Percentiles rank a stretch among this genome's conserved stretches.
These are phyloP conservation scores for Cornus florida DNA, from an alignment of 148 eudicot species.

Conservation along the genomic window DNA sequence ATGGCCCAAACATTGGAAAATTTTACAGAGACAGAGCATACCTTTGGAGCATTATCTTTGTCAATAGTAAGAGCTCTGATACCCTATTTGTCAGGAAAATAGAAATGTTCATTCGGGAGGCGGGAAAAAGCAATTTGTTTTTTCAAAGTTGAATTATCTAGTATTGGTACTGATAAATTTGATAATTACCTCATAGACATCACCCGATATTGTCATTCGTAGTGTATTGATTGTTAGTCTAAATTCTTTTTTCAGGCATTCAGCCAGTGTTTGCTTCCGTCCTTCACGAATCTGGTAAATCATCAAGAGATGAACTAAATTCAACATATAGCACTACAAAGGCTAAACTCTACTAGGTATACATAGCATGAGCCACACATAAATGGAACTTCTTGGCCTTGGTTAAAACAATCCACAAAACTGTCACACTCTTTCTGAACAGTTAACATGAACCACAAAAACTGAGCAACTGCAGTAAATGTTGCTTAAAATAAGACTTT, in stretches of 20 bases:
- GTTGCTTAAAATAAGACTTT: too few relatives aligned
- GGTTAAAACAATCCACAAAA: too few relatives aligned
- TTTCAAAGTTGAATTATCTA: too few relatives aligned
- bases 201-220: slow-evolving; percentile 59
- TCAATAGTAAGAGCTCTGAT: slow-evolving; percentile 91
- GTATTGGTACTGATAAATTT: not conserved
- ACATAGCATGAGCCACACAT: not conserved
- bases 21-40: slow-evolving; percentile 12
- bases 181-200: slow-evolving; percentile 79
- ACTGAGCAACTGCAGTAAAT: too few relatives aligned
- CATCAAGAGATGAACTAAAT: slow-evolving; percentile 5
- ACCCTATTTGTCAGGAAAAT: slow-evolving; percentile 47
- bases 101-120: not conserved
- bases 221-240: slow-evolving; percentile 80
- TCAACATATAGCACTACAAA: not conserved
- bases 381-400: not conserved
- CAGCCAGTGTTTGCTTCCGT: slow-evolving; percentile 63
- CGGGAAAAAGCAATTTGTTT: not conserved
- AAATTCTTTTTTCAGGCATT: slow-evolving; percentile 89
- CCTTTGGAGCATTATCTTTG: slow-evolving; percentile 95
- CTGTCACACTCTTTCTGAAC: too few relatives aligned
- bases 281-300: slow-evolving; percentile 75
- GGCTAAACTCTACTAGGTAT: not conserved
- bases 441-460: too few relatives aligned
- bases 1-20: too few relatives aligned